Base-by-base conservation (phyloP, 1,284 basidiomycete genomes). In the Leccinum brunneo-olivaceum region DNA sequence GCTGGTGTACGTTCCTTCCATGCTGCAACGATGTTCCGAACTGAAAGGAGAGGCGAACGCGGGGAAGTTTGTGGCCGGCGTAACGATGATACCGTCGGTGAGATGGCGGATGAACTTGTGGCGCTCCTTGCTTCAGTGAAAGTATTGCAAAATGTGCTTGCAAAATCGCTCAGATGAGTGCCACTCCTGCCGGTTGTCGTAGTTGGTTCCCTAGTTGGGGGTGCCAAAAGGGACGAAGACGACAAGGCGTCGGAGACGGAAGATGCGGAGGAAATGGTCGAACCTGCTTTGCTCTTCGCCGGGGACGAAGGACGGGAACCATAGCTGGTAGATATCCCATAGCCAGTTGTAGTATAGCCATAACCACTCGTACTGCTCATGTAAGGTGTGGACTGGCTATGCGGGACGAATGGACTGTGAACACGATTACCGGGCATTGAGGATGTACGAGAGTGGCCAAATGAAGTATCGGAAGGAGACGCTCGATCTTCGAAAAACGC, bases 21-120 rank as follows among this genome's bases (percentile, higher is more conserved):
- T 4, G 82, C 72, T 0, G 80, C 77, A 10, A 92, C 82, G 47
- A 90, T 81, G 50, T 85, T 90, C 20, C 83, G 73, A 25, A 91
- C 84, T 10, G 80, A 80, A 0, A 77, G 70, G 12, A 86, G 66
- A 2, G 84, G 83, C 5, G 81, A 84, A 6, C 79, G 74, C 5
- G 82, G 79, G 2, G 79, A 77, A 0, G 69, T 63, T 29, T 65
- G 50, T 3, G 79, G 76, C 34, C 77, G 71, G 25, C 78, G 74
- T 12, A 81, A 63, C 15, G 58, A 21, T 0, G 58, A 65, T 34
- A 63, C 55, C 0, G 48, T 50, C 0, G 57, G 55, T 0, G 57
- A 52, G 20, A 63, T 47, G 11, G 41, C 52, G 9, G 57, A 45
- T 1, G 53, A 53, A 27, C 18, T 45, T 1, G 61, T 53, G 3